Percentiles rank a stretch among this genome's conserved stretches.
phyloP scores from a whole-genome alignment of 257 asterid genomes.

The Marsdenia floribunda region DNA sequence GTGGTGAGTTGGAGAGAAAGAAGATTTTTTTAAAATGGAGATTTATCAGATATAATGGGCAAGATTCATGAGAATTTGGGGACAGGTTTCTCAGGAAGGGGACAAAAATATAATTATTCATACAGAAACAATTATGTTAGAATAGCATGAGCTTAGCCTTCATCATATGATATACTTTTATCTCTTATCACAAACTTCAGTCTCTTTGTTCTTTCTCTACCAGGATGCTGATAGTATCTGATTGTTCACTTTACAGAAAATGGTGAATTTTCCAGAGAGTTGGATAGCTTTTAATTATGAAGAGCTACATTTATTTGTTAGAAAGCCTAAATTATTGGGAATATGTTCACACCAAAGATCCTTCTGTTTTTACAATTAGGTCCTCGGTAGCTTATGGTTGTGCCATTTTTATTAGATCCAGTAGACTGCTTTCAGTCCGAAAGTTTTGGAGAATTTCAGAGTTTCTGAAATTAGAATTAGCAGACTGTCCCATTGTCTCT shows the following conservation, averaged over 20 bases:
- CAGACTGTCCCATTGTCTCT: too few species aligned
- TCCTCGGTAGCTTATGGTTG: not conserved
- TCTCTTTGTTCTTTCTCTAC: not conserved
- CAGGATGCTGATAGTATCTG: not conserved
- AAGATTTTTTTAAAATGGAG: too few species aligned
- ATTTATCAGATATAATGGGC: too few species aligned
- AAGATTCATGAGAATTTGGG: not conserved
- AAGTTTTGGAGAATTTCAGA: not conserved
- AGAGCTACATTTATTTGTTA: not conserved
- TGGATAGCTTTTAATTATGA: not conserved
- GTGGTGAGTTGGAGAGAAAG: too few species aligned
- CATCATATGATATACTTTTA: slow-evolving; percentile 1
- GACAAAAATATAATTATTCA: not conserved
- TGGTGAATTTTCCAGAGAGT: not conserved
- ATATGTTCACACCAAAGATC: not conserved
- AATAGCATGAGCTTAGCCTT: not conserved
- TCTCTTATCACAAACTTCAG: not conserved
- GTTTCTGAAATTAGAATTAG: not conserved
- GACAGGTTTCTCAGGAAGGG: not conserved
- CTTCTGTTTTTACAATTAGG: not conserved
- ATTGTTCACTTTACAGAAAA: not conserved
- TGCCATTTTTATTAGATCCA: slow-evolving; percentile 6
- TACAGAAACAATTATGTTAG: not conserved
- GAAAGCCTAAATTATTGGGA: not conserved
- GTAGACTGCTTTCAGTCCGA: not conserved